Percentiles rank a stretch among this genome's conserved stretches.
phyloP scores from a whole-genome alignment of 768 basidiomycete species.

The Strobilomyces dryophilus region DNA sequence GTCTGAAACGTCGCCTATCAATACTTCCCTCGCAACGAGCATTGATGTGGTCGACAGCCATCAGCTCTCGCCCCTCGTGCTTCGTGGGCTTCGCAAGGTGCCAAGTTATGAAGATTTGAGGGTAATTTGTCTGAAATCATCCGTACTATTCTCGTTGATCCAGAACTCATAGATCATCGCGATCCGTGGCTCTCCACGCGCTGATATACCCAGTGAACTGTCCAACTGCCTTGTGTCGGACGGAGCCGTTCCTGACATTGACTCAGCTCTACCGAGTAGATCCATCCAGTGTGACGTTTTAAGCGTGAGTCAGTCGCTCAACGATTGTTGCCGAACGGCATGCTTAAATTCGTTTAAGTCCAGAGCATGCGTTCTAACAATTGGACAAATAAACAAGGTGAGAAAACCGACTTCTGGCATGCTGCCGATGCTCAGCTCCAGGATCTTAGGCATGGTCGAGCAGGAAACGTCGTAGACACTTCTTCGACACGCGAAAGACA shows the following conservation, averaged over 20 bases:
- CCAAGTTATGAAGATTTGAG: conserved; percentile 17
- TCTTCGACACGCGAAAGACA: background rate
- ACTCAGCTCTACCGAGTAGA: background rate
- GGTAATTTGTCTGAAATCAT: background rate
- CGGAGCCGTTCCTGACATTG: background rate
- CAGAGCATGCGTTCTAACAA: background rate
- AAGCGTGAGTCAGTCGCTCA: background rate
- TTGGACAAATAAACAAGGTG: conserved; percentile 4
- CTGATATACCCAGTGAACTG: background rate
- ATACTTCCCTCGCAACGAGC: conserved; percentile 21
- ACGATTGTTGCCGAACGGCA: background rate
- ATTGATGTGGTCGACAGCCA: conserved; percentile 6
- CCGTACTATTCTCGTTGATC: background rate
- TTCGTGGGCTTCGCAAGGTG: conserved; percentile 16
- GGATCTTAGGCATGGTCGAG: conserved; percentile 5
- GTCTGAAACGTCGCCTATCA: background rate
- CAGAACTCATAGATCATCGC: background rate
- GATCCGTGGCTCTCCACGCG: background rate
- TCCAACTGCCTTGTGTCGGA: background rate
- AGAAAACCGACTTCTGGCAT: background rate
- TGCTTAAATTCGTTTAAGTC: background rate
- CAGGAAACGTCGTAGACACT: background rate
- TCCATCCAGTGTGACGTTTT: background rate
- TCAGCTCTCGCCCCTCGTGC: background rate
- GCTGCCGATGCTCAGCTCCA: background rate